Conservation (phyloP, 1,284 basidiomycete species). For the Microbotryum intermedium region DNA sequence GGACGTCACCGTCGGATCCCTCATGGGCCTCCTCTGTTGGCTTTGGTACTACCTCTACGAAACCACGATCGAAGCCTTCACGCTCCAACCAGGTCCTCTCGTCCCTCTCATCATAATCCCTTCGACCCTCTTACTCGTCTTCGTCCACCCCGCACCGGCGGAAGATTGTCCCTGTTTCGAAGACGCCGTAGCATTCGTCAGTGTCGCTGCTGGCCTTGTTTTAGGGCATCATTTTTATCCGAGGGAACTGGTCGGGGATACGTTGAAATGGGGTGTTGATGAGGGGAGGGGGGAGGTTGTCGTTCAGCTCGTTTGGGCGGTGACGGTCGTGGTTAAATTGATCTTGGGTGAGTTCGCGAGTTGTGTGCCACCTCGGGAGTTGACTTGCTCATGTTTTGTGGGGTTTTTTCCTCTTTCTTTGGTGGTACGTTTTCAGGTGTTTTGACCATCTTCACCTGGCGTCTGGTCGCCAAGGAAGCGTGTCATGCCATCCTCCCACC, state of each 20-base stretch:
- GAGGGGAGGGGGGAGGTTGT: neutral
- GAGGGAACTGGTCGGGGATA: neutral
- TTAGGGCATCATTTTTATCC: constrained; percentile 55
- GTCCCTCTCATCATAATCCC: constrained; percentile 63
- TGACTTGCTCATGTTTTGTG: neutral
- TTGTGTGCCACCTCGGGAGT: neutral
- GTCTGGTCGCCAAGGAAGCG: constrained; percentile 67
- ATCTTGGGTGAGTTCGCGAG: constrained; percentile 28
- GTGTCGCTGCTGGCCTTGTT: constrained; percentile 69
- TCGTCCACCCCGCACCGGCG: constrained; percentile 72
- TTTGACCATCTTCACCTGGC: constrained; percentile 65
- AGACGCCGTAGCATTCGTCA: constrained; percentile 86
- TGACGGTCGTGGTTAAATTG: constrained; percentile 21
- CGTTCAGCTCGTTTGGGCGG: constrained; percentile 9
- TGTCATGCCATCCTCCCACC: constrained; percentile 69
- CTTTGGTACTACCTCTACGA: constrained; percentile 6
- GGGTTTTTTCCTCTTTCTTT: neutral
- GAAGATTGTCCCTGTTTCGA: constrained; percentile 98
- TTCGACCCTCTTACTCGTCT: constrained; percentile 60
- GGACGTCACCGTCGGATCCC: constrained; percentile 37
- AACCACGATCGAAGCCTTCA: constrained; percentile 1
- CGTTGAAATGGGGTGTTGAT: neutral
- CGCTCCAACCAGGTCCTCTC: constrained; percentile 2
- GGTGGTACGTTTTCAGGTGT: constrained; percentile 39
- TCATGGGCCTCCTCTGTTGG: constrained; percentile 34